Evolutionary conservation across 805 yeast genomes (phyloP), one percentile per base, ranked within the genome.

Genomic region (Saccharomyces mikatae): DNA sequence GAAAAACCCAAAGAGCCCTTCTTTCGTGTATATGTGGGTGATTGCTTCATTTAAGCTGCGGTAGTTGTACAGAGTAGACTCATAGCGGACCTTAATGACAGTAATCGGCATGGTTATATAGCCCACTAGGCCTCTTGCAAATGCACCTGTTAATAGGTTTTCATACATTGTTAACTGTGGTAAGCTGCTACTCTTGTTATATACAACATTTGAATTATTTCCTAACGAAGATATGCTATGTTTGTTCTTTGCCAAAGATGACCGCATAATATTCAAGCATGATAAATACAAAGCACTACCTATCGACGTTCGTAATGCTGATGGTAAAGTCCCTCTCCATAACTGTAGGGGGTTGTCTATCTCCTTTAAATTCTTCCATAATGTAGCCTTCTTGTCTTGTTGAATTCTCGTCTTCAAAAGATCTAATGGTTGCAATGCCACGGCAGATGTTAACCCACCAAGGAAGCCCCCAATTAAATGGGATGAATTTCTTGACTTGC

Each of bases 271-370:
- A 56, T 89, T 86, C 53, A 94, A 72, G 14, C 86, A 76, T 0
- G 96, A 79, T 52, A 94, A 76, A 64, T 94, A 94, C 32, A 94
- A 71, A 0, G 94, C 96, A 47, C 95, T 86, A 0, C 99, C 99
- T 11, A 89, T 75, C 0, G 97, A 89, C 0, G 97, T 92, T 56
- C 99, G 76, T 27, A 92, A 62, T 0, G 95, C 90, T 22, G 96
- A 88, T 0, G 99, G 97, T 41, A 90, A 63, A 0, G 96, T 92
- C 0, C 99, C 99, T 53, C 96, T 78, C 99, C 99, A 94, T 44
- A 91, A 74, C 51, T 84, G 77, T 26, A 59, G 52, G 2, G 71
- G 65, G 11, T 68, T 63, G 1, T 71, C 69, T 9, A 86, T 60
- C 49, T 78, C 78, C 52, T 68, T 72, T 13, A 76, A 49, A 0